These are phyloP conservation scores for Aspergillus hortae DNA, from an alignment of 2,329 filamentous ascomycete genomes.

Conservation along the genomic window DNA sequence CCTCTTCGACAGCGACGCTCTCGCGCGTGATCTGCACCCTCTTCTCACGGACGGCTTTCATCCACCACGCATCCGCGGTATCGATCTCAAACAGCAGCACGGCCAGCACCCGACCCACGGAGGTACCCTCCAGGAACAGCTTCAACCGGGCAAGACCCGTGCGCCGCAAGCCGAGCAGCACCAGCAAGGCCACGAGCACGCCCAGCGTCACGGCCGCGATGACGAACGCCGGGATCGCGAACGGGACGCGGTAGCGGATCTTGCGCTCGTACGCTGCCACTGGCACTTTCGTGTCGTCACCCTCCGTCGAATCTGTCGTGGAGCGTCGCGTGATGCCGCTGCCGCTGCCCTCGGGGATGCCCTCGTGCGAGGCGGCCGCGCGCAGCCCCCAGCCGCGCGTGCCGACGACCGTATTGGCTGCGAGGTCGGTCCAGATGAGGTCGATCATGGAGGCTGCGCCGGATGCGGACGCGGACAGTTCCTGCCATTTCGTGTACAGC, in stretches of 20 bases:
- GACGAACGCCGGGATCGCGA: slow-evolving; percentile 32
- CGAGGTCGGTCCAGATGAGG: slow-evolving; percentile 45
- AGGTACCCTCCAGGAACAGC: not conserved
- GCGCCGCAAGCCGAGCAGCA: not conserved
- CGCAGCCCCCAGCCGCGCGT: slow-evolving; percentile 19
- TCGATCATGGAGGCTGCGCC: not conserved
- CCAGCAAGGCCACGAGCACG: not conserved
- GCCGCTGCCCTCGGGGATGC: not conserved
- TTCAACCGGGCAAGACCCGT: not conserved
- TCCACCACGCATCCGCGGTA: not conserved
- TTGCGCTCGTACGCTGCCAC: slow-evolving; percentile 25
- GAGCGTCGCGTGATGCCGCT: not conserved
- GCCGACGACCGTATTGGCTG: slow-evolving; percentile 43
- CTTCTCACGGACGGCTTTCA: not conserved
- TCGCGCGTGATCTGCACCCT: not conserved
- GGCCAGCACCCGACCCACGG: not conserved
- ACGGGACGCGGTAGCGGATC: slow-evolving; percentile 32
- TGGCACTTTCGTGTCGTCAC: slow-evolving; percentile 6
- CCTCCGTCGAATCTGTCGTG: not conserved
- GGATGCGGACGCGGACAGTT: slow-evolving; percentile 6
- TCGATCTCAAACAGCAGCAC: not conserved
- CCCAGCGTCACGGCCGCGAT: slow-evolving; percentile 1
- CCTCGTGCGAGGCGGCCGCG: not conserved
- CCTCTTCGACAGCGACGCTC: not conserved
- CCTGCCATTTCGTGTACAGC: slow-evolving; percentile 42